Evolutionary conservation across 495 filamentous ascomycete genomes (phyloP).

Genomic region (Aspergillus mulundensis): DNA sequence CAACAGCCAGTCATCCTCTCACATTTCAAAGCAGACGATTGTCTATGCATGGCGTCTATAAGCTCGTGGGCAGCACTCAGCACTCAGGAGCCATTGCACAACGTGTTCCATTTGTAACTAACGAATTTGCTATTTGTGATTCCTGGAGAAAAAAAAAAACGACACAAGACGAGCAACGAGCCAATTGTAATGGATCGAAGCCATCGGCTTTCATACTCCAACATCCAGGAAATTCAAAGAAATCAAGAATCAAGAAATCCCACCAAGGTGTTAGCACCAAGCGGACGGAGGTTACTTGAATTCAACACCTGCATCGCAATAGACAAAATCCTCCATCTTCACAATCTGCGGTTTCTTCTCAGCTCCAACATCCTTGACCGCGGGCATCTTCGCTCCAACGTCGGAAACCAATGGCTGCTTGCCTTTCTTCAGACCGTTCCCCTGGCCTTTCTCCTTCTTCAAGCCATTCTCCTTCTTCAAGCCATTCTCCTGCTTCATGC

Average conservation of each 20-base stretch:
- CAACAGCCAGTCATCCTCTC: background rate
- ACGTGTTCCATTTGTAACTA: background rate
- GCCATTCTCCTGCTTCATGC: too few species aligned
- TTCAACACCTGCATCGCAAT: background rate
- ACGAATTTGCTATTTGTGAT: background rate
- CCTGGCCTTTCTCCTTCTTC: constrained; percentile 4
- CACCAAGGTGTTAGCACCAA: background rate
- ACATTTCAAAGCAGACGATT: background rate
- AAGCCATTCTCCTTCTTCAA: too few species aligned
- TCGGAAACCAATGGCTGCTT: background rate
- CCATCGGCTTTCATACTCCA: background rate
- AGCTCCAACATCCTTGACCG: constrained; percentile 10
- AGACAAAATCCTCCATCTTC: background rate
- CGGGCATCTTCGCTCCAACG: background rate
- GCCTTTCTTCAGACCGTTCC: background rate
- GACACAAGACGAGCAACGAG: background rate
- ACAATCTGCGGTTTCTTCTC: constrained; percentile 9
- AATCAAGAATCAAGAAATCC: background rate
- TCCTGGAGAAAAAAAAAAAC: background rate
- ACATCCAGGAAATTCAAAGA: background rate
- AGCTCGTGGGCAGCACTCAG: background rate
- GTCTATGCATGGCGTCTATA: background rate
- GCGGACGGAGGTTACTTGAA: background rate
- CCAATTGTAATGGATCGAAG: background rate
- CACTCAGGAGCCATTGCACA: background rate